Conservation (phyloP, 148 eudicot genomes). For the Pharnaceum exiguum region DNA sequence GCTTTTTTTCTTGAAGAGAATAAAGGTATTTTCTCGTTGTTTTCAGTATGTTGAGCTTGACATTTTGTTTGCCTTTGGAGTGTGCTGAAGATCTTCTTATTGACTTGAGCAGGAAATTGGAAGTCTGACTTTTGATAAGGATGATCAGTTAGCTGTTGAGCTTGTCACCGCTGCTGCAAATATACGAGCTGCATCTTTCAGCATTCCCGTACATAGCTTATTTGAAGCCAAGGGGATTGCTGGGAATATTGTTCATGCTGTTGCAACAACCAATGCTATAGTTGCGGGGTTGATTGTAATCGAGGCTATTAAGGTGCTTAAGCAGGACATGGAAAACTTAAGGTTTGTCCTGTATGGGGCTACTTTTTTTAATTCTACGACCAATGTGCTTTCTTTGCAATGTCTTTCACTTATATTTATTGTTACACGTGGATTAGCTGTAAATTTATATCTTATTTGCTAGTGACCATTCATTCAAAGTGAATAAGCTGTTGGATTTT, state of each 20-base stretch:
- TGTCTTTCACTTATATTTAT: background rate
- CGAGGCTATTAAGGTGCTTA: constrained; percentile 92
- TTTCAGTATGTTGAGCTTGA: background rate
- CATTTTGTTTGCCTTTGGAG: background rate
- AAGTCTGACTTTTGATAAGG: constrained; percentile 79
- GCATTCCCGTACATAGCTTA: constrained; percentile 89
- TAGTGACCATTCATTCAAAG: background rate
- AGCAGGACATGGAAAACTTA: constrained; percentile 50
- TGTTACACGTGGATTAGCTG: background rate
- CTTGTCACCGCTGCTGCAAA: constrained; percentile 97
- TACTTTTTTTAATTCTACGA: background rate
- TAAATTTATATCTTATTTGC: background rate
- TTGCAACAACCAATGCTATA: constrained; percentile 95
- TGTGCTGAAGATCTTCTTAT: background rate
- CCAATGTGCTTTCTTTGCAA: background rate
- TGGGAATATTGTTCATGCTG: constrained; percentile 97
- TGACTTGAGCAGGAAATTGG: constrained; percentile 71
- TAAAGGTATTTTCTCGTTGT: constrained; percentile 41
- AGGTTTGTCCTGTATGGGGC: constrained; percentile 48
- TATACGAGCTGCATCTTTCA: constrained; percentile 88
- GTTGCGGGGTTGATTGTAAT: constrained; percentile 92
- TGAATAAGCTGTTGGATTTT: background rate
- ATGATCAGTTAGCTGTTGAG: constrained; percentile 94
- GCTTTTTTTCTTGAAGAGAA: constrained; percentile 62
- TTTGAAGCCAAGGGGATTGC: constrained; percentile 99